Conservation (phyloP, 192 early-diverging fungal genomes). For the Gryganskiella cystojenkinii region DNA sequence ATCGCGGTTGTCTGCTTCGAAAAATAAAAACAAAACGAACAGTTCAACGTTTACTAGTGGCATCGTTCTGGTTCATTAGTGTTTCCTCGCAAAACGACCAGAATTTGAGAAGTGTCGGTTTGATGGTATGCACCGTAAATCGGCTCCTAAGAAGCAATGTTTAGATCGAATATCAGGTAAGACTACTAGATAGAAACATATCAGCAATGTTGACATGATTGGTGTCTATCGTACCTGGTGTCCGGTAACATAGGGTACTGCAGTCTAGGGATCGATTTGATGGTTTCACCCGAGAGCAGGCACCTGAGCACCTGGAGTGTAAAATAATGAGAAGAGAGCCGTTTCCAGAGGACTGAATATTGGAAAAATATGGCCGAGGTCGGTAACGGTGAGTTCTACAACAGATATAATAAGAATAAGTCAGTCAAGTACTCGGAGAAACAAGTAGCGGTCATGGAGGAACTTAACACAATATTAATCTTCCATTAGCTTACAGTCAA, state of each 20-base stretch:
- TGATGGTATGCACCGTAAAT: constrained; percentile 33
- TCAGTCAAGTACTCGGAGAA: not conserved
- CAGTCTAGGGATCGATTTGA: constrained; percentile 82
- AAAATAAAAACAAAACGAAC: too few relatives aligned
- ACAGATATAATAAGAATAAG: not conserved
- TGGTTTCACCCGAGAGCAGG: constrained; percentile 82
- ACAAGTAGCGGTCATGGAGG: too few relatives aligned
- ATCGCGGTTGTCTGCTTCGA: not conserved
- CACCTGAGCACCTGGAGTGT: constrained; percentile 78
- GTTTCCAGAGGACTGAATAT: constrained; percentile 84
- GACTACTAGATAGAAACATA: not conserved
- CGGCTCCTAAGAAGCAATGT: constrained; percentile 11
- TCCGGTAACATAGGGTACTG: constrained; percentile 85
- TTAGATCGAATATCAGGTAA: not conserved
- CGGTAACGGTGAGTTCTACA: constrained; percentile 76
- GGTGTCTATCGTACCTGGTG: constrained; percentile 63
- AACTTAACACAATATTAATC: too few relatives aligned
- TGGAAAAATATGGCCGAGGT: constrained; percentile 90
- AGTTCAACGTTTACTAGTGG: too few relatives aligned
- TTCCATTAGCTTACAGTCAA: constrained; percentile 29
- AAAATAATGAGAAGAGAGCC: constrained; percentile 85
- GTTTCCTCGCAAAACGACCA: constrained; percentile 44
- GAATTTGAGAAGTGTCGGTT: constrained; percentile 25
- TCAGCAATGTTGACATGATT: constrained; percentile 26
- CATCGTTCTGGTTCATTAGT: constrained; percentile 10